These are phyloP conservation scores for Cordyceps javanica DNA, from an alignment of 2,329 filamentous ascomycete species.

Conservation along the genomic window DNA sequence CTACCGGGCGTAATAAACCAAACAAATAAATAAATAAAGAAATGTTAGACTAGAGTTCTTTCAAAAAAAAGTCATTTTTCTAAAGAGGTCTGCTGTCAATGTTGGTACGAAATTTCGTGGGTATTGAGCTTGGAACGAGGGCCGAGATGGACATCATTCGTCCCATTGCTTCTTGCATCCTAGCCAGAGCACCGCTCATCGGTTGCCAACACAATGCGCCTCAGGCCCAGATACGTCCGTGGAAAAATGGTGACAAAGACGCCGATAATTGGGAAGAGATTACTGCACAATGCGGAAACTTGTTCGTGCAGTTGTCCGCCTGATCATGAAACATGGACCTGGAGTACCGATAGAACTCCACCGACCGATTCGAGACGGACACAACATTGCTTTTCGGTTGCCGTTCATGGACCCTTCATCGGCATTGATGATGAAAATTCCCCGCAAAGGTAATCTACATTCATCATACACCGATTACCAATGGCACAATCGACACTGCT, in stretches of 20 bases:
- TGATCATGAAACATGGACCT: neutral
- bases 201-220: constrained; percentile 17
- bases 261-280: neutral
- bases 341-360: neutral
- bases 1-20: too few relatives aligned
- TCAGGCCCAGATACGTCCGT: constrained; percentile 19
- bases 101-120: too few relatives aligned
- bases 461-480: neutral
- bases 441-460: constrained; percentile 17
- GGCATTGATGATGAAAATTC: constrained; percentile 6
- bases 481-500: neutral
- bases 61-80: too few relatives aligned
- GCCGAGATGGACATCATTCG: too few relatives aligned
- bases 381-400: neutral
- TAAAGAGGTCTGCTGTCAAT: too few relatives aligned
- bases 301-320: neutral
- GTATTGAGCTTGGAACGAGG: too few relatives aligned
- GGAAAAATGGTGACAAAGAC: neutral
- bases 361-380: neutral
- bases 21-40: too few relatives aligned
- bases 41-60: too few relatives aligned
- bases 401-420: neutral
- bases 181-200: neutral
- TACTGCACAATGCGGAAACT: constrained; percentile 4
- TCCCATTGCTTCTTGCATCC: neutral